Percentiles rank a stretch among this genome's conserved stretches.
phyloP scores from a whole-genome alignment of 1,284 basidiomycete species.

The Ganoderma resinaceum region DNA sequence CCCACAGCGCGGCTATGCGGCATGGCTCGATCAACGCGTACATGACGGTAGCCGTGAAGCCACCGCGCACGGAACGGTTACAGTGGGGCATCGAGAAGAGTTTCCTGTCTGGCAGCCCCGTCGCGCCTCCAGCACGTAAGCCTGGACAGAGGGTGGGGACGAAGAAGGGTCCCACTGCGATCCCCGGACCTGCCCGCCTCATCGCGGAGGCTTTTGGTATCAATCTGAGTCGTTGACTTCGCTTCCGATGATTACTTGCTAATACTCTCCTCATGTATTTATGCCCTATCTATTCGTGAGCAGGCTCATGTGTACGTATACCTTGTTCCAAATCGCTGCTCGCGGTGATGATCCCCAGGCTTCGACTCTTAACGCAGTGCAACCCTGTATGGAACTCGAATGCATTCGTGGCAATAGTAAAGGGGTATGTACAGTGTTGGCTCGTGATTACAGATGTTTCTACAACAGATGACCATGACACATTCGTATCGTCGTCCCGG shows the following conservation, averaged over 20 bases:
- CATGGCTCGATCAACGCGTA: slow-evolving; percentile 3
- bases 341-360: neutral
- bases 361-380: neutral
- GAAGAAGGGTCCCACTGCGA: slow-evolving; percentile 18
- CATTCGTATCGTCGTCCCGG: slow-evolving; percentile 15
- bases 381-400: neutral
- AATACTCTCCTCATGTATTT: slow-evolving; percentile 3
- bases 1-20: slow-evolving; percentile 26
- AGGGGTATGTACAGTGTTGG: slow-evolving; percentile 21
- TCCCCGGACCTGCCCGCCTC: slow-evolving; percentile 29
- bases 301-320: neutral
- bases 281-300: slow-evolving; percentile 11
- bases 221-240: slow-evolving; percentile 18
- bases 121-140: slow-evolving; percentile 16
- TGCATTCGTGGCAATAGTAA: slow-evolving; percentile 13
- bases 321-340: neutral
- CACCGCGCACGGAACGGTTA: slow-evolving; percentile 17
- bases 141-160: slow-evolving; percentile 8
- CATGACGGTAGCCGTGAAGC: neutral
- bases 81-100: slow-evolving; percentile 28
- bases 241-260: neutral
- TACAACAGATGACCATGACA: slow-evolving; percentile 17
- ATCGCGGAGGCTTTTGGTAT: slow-evolving; percentile 33
- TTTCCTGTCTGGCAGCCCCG: slow-evolving; percentile 23
- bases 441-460: slow-evolving; percentile 15